Percentiles rank a stretch among this genome's conserved stretches.
Conservation (phyloP, 108 stramenopile species). For the Discostella stelligeroides region DNA sequence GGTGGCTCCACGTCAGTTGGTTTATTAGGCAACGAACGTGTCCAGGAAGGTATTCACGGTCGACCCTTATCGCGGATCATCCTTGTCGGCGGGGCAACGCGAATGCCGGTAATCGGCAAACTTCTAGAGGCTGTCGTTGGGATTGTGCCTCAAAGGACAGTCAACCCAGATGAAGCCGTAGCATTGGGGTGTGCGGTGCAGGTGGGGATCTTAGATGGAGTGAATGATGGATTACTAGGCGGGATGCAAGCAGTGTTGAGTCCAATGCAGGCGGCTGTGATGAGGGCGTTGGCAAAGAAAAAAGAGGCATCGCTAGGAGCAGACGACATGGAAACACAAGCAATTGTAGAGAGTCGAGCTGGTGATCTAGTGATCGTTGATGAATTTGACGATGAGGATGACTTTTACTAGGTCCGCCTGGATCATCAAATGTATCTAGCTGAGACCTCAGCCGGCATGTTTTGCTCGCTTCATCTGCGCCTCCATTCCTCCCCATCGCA, state of each 20-base stretch:
- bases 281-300: slow-evolving; percentile 77
- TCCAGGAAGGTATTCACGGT: slow-evolving; percentile 79
- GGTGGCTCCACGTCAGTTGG: slow-evolving; percentile 10
- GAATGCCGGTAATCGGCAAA: slow-evolving; percentile 84
- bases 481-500: slow-evolving; percentile 84
- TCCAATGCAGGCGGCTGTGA: slow-evolving; percentile 85
- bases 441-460: too few relatives aligned
- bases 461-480: slow-evolving; percentile 52
- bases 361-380: slow-evolving; percentile 3
- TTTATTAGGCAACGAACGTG: slow-evolving; percentile 43
- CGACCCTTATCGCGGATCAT: slow-evolving; percentile 84
- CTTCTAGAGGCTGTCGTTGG: slow-evolving; percentile 77
- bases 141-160: slow-evolving; percentile 69
- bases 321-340: background rate
- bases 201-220: slow-evolving; percentile 88
- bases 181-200: slow-evolving; percentile 90
- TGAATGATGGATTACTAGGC: slow-evolving; percentile 64
- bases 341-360: background rate
- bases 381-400: slow-evolving; percentile 12
- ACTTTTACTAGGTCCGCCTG: slow-evolving; percentile 6
- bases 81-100: slow-evolving; percentile 88
- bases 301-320: background rate
- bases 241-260: slow-evolving; percentile 71
- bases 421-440: too few relatives aligned
- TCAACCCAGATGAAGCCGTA: slow-evolving; percentile 90